Percentiles rank a stretch among this genome's conserved stretches.
phyloP scores from a whole-genome alignment of 2,329 filamentous ascomycete genomes.

The Cercospora sesami region DNA sequence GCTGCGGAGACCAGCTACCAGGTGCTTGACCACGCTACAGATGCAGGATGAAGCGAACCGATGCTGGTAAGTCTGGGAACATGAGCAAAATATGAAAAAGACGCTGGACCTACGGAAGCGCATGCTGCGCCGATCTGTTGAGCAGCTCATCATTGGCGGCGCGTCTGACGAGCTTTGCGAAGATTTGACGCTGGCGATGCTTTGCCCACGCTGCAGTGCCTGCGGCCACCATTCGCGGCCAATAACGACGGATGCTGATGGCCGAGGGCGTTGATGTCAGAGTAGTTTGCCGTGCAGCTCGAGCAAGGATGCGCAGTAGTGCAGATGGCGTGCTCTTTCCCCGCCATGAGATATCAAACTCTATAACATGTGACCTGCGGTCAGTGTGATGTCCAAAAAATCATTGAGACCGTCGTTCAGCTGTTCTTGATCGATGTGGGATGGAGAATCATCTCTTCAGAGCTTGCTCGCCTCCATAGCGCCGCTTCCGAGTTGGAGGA shows the following conservation, averaged over 20 bases:
- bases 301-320: slow-evolving; percentile 9
- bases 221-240: background rate
- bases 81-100: background rate
- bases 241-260: slow-evolving; percentile 4
- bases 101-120: background rate
- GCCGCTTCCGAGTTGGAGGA: no score
- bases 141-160: slow-evolving; percentile 15
- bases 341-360: slow-evolving; percentile 10
- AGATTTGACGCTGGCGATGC: background rate
- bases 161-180: slow-evolving; percentile 10
- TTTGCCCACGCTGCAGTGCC: slow-evolving; percentile 2
- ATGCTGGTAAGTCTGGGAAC: background rate
- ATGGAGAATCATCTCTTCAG: background rate
- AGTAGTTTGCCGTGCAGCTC: slow-evolving; percentile 8
- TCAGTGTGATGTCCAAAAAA: background rate
- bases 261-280: slow-evolving; percentile 2
- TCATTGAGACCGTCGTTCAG: background rate
- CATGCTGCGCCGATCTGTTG: background rate
- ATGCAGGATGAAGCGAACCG: slow-evolving; percentile 1
- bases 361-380: background rate
- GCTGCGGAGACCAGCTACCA: slow-evolving; percentile 7
- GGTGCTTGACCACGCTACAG: slow-evolving; percentile 5
- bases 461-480: no score
- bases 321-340: slow-evolving; percentile 13
- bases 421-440: background rate